Conservation (phyloP, 441 rosid genomes). For the Erodium trifolium region DNA sequence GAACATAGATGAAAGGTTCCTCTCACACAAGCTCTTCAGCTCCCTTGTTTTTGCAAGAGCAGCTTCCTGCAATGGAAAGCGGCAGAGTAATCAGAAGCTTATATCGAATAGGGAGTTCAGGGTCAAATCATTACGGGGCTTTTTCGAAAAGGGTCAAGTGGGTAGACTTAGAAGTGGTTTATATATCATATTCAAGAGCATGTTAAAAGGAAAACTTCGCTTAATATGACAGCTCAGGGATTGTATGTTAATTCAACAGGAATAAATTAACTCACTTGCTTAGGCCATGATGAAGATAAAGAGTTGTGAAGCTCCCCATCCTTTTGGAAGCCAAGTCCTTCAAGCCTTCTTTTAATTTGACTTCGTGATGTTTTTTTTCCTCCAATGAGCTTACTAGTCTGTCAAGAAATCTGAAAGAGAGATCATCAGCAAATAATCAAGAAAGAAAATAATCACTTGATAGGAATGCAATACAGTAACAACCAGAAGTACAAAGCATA, state of each 20-base stretch:
- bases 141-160: too few species aligned
- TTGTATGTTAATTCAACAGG: constrained; percentile 11
- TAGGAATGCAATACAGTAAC: constrained; percentile 2
- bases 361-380: constrained; percentile 80
- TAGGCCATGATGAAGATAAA: constrained; percentile 84
- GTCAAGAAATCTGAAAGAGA: constrained; percentile 64
- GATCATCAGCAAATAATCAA: constrained; percentile 13
- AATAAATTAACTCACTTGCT: constrained; percentile 43
- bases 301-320: constrained; percentile 93
- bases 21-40: constrained; percentile 81
- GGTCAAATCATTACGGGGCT: background rate
- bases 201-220: background rate
- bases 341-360: constrained; percentile 70
- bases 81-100: constrained; percentile 5
- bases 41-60: constrained; percentile 73
- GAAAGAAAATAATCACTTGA: background rate
- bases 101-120: constrained; percentile 1
- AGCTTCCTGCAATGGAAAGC: constrained; percentile 56
- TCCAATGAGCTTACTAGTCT: constrained; percentile 75
- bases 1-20: constrained; percentile 69
- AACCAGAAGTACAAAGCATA: background rate
- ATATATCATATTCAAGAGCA: background rate
- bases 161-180: background rate
- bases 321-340: constrained; percentile 68
- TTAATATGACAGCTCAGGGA: constrained; percentile 6